Conservation (phyloP, 768 basidiomycete species). For the Podaxis sp. region DNA sequence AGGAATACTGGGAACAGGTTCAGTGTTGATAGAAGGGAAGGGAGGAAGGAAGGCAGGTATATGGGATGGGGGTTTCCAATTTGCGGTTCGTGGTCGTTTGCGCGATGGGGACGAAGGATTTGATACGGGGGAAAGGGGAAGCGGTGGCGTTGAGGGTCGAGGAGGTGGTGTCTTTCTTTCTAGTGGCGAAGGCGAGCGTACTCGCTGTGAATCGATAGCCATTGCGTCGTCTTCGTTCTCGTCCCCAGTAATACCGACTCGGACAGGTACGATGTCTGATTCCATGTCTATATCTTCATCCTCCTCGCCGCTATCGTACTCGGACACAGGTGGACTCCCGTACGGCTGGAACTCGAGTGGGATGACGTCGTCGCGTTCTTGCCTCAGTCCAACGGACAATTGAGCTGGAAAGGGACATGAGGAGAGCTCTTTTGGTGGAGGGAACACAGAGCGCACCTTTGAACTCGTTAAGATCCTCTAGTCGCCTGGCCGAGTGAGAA, state of each 20-base stretch:
- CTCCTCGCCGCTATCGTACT: slow-evolving; percentile 32
- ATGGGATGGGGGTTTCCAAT: slow-evolving; percentile 63
- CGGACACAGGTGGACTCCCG: slow-evolving; percentile 32
- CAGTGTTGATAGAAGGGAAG: slow-evolving; percentile 56
- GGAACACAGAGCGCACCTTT: slow-evolving; percentile 51
- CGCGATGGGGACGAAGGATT: slow-evolving; percentile 55
- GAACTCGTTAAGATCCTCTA: slow-evolving; percentile 74
- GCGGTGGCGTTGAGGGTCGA: slow-evolving; percentile 35
- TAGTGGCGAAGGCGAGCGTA: slow-evolving; percentile 2
- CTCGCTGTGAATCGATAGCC: slow-evolving; percentile 26
- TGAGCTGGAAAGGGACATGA: slow-evolving; percentile 48
- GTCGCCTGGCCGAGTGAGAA: slow-evolving; percentile 57
- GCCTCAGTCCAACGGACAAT: slow-evolving; percentile 55
- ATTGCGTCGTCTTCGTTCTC: slow-evolving; percentile 24
- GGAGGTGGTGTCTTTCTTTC: slow-evolving; percentile 29
- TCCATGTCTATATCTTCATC: slow-evolving; percentile 25
- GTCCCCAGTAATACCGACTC: slow-evolving; percentile 21
- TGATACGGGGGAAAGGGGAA: slow-evolving; percentile 58
- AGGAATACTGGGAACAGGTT: slow-evolving; percentile 31
- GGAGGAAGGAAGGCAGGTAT: slow-evolving; percentile 70
- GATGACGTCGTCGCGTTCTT: slow-evolving; percentile 55
- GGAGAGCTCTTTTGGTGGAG: slow-evolving; percentile 17
- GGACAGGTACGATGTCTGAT: slow-evolving; percentile 13
- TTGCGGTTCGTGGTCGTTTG: slow-evolving; percentile 56
- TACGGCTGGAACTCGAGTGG: slow-evolving; percentile 47